Conservation (phyloP, 768 basidiomycete species). For the Stropharia rugosoannulata region DNA sequence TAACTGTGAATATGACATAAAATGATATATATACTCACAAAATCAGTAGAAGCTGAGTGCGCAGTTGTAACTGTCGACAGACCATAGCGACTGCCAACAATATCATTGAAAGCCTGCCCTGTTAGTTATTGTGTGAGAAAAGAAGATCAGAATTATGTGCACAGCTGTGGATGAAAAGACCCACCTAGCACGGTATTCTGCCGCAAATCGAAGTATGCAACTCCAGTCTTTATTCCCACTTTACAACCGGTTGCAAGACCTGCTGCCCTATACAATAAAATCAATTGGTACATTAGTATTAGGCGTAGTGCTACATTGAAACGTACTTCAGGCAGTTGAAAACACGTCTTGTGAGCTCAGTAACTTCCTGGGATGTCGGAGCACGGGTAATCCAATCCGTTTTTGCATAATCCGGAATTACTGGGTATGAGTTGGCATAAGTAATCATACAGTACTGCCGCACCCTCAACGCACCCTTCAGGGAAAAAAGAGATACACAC, state of each 20-base stretch:
- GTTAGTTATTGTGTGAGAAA: background rate
- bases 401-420: conserved; percentile 81
- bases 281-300: background rate
- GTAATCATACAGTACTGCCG: conserved; percentile 2
- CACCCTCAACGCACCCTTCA: background rate
- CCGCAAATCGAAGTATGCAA: conserved; percentile 53
- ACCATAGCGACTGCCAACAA: conserved; percentile 44
- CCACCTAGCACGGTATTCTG: conserved; percentile 59
- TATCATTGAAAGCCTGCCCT: conserved; percentile 56
- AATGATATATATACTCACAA: conserved; percentile 45
- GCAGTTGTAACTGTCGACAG: conserved; percentile 28
- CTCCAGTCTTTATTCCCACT: conserved; percentile 39
- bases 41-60: conserved; percentile 71
- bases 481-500: conserved; percentile 33
- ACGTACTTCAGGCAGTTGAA: conserved; percentile 71
- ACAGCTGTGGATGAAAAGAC: conserved; percentile 11
- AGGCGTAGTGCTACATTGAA: background rate
- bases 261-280: conserved; percentile 51
- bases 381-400: conserved; percentile 76
- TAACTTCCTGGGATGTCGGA: conserved; percentile 56
- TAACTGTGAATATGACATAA: background rate
- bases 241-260: conserved; percentile 61
- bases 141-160: background rate
- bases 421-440: conserved; percentile 30
- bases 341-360: conserved; percentile 55